Evolutionary conservation across 768 basidiomycete species (phyloP).

Genomic region (Tricholoma sp.): DNA sequence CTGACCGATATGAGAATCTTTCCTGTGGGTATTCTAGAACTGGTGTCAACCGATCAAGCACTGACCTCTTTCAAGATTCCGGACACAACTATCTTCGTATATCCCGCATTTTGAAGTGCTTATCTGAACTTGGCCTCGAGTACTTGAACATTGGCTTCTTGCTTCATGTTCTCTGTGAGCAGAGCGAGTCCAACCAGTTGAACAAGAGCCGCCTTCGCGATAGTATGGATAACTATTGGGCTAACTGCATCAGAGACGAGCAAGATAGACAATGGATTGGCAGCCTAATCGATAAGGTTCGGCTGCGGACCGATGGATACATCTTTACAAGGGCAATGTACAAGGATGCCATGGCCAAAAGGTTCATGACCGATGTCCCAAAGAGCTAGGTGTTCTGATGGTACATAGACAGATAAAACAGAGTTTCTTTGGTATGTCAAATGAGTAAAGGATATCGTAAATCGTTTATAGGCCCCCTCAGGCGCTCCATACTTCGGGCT

Average conservation of each 20-base stretch:
- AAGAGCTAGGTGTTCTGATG: slow-evolving; percentile 3
- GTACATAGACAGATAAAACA: not conserved
- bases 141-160: slow-evolving; percentile 61
- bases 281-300: slow-evolving; percentile 44
- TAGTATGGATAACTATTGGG: slow-evolving; percentile 81
- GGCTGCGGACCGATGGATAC: slow-evolving; percentile 32
- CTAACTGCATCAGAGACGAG: slow-evolving; percentile 63
- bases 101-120: slow-evolving; percentile 70
- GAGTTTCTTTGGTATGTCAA: not conserved
- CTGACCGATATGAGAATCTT: slow-evolving; percentile 58
- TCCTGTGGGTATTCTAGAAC: slow-evolving; percentile 43
- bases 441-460: not conserved
- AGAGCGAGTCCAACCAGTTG: slow-evolving; percentile 53
- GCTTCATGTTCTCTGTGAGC: slow-evolving; percentile 64
- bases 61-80: slow-evolving; percentile 36
- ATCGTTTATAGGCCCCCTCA: not conserved
- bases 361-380: slow-evolving; percentile 24
- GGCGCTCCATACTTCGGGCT: not conserved
- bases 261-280: slow-evolving; percentile 53
- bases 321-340: slow-evolving; percentile 59
- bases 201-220: slow-evolving; percentile 39
- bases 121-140: slow-evolving; percentile 68
- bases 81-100: slow-evolving; percentile 76
- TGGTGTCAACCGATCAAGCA: not conserved
- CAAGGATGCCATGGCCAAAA: slow-evolving; percentile 34